Evolutionary conservation across 805 yeast species (phyloP), one percentile per base, ranked within the genome.

Genomic region (Torulaspora franciscae): DNA sequence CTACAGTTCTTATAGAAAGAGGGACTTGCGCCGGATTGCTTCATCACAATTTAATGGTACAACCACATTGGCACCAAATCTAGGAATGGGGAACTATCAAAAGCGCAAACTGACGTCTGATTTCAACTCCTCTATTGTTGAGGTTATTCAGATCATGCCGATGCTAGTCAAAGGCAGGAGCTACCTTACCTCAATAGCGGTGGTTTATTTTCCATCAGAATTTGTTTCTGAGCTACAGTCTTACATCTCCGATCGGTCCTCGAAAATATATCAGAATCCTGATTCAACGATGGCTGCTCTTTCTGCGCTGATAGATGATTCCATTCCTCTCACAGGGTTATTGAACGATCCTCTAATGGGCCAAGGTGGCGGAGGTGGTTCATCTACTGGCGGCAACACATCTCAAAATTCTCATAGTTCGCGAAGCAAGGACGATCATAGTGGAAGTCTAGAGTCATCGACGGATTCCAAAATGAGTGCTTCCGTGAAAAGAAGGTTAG

Each of bases 131-230:
- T 44, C 50, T 3, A 32, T 36, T 11, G 45, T 49, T 7, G 28
- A 38, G 5, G 88, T 89, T 54, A 71, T 72, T 50, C 76, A 81
- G 59, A 75, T 90, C 54, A 79, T 83, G 51, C 97, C 97, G 22
- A 83, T 81, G 66, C 73, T 82, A n/a, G 73, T 85, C 2, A 41
- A 70, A 1, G 71, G 67, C 17, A 72, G 72, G 38, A 68, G 69
- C 27, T 90, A 86, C 64, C 76, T 87, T 51, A 85, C 85, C 45
- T 83, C 97, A 0, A 83, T 89, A 46, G 97, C 96, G 4, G 83
- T 83, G 61, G 82, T 87, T 44, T 86, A 84, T 61, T 82, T 87
- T 67, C 95, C 95, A n/a, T 58, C 65, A 9, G 62, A 64, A 6
- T 65, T 73, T 19, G 75, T 84, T 13, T 52, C 61, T 1, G 61